Conservation (phyloP, 345 rosid species). For the Stellera chamaejasme region DNA sequence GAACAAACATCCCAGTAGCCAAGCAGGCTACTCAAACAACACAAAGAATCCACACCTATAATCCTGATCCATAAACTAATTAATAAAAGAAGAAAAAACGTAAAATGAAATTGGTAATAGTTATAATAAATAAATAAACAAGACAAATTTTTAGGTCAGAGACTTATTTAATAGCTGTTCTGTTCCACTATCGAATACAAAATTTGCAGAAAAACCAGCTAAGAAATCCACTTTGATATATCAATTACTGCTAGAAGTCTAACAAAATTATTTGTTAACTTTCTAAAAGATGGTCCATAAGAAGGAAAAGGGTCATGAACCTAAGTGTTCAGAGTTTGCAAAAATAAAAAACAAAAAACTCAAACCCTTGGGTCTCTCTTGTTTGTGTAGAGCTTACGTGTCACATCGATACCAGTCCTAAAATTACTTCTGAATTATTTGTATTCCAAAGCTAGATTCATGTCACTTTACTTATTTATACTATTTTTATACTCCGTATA, state of each 20-base stretch:
- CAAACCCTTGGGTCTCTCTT: not conserved
- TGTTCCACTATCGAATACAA: conserved; percentile 11
- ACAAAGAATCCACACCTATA: no score
- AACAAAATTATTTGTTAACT: conserved; percentile 14
- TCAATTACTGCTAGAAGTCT: conserved; percentile 14
- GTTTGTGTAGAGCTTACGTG: no score
- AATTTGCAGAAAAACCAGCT: conserved; percentile 24
- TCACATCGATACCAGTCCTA: no score
- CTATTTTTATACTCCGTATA: no score
- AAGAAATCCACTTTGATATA: conserved; percentile 40
- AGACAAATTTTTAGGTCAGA: not conserved
- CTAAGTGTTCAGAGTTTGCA: conserved; percentile 5
- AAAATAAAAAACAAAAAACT: conserved; percentile 9
- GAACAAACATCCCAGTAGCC: no score
- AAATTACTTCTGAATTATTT: no score
- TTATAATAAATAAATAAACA: not conserved
- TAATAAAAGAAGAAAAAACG: not conserved
- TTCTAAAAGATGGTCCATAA: conserved; percentile 22
- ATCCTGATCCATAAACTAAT: not conserved
- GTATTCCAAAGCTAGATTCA: not conserved
- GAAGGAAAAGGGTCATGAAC: conserved; percentile 19
- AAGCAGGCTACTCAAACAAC: no score
- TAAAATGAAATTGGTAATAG: not conserved
- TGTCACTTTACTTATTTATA: no score
- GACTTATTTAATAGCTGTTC: not conserved